These are phyloP conservation scores for Alternaria postmessia DNA, from an alignment of 2,329 filamentous ascomycete genomes.

Conservation along the genomic window DNA sequence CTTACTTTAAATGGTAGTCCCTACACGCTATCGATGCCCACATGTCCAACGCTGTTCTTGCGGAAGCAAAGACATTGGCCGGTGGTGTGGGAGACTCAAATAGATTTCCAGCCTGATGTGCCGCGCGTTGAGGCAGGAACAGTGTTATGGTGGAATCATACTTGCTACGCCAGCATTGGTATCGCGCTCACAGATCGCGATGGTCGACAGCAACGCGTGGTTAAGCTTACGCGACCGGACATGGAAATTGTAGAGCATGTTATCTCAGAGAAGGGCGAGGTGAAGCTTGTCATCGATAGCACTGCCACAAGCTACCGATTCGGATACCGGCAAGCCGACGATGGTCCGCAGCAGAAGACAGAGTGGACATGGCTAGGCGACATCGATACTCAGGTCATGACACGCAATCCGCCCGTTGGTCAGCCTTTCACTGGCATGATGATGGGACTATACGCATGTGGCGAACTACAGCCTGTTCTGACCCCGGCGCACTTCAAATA, in stretches of 20 bases:
- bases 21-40: conserved; percentile 60
- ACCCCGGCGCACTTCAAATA: conserved; percentile 53
- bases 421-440: conserved; percentile 57
- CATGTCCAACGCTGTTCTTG: conserved; percentile 62
- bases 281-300: conserved; percentile 25
- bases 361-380: conserved; percentile 22
- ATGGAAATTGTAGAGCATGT: conserved; percentile 21
- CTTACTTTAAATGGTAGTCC: conserved; percentile 62
- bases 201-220: conserved; percentile 1
- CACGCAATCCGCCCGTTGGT: conserved; percentile 50
- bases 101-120: conserved; percentile 58
- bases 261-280: conserved; percentile 23
- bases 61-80: conserved; percentile 61
- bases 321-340: conserved; percentile 25
- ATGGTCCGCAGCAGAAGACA: neutral
- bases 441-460: conserved; percentile 58
- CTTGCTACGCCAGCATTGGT: conserved; percentile 56
- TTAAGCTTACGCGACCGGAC: conserved; percentile 14
- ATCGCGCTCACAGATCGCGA: conserved; percentile 27
- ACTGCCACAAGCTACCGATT: conserved; percentile 30
- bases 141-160: conserved; percentile 64
- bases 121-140: conserved; percentile 61
- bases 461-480: conserved; percentile 52
- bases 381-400: conserved; percentile 46
- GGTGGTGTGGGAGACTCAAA: conserved; percentile 54